Conservation (phyloP, 495 filamentous ascomycete genomes). For the Staphylotrichum tortipilum region DNA sequence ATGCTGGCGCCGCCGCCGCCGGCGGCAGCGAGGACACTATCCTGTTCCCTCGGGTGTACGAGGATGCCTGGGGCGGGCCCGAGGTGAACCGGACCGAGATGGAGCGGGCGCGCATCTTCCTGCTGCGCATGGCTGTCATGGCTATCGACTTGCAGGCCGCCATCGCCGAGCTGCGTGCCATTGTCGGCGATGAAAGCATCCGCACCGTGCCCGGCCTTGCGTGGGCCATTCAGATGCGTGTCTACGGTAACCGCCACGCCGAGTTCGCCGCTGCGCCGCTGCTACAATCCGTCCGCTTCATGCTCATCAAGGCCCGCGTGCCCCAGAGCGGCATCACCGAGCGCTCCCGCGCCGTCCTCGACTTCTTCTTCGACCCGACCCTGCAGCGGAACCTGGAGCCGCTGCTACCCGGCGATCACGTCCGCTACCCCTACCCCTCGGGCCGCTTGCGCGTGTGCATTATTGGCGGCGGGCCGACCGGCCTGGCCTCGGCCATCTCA, state of each 20-base stretch:
- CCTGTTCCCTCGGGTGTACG: constrained; percentile 24
- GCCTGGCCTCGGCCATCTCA: constrained; percentile 29
- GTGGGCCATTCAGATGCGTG: constrained; percentile 19
- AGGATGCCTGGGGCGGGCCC: constrained; percentile 24
- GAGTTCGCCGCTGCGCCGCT: constrained; percentile 25
- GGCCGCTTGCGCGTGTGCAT: constrained; percentile 26
- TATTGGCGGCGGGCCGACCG: constrained; percentile 29
- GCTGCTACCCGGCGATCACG: constrained; percentile 17
- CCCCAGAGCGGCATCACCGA: constrained; percentile 18
- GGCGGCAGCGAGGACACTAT: constrained; percentile 14
- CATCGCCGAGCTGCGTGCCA: constrained; percentile 16
- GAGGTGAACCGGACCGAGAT: constrained; percentile 17
- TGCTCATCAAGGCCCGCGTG: constrained; percentile 27
- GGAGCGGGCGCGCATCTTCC: constrained; percentile 26
- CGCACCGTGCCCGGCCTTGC: constrained; percentile 20
- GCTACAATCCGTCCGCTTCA: constrained; percentile 29
- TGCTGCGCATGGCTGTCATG: constrained; percentile 24
- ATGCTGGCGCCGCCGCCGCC: too few species aligned
- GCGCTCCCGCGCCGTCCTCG: constrained; percentile 19
- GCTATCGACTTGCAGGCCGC: constrained; percentile 10
- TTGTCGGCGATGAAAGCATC: constrained; percentile 16
- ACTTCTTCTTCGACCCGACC: constrained; percentile 35
- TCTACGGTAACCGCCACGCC: constrained; percentile 26
- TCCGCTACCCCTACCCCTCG: constrained; percentile 24
- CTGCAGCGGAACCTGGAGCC: constrained; percentile 24